A percentile compares a stretch with the other conserved stretches of the same genome.
phyloP scores from a whole-genome alignment of 495 filamentous ascomycete species.

The Talaromyces proteolyticus region DNA sequence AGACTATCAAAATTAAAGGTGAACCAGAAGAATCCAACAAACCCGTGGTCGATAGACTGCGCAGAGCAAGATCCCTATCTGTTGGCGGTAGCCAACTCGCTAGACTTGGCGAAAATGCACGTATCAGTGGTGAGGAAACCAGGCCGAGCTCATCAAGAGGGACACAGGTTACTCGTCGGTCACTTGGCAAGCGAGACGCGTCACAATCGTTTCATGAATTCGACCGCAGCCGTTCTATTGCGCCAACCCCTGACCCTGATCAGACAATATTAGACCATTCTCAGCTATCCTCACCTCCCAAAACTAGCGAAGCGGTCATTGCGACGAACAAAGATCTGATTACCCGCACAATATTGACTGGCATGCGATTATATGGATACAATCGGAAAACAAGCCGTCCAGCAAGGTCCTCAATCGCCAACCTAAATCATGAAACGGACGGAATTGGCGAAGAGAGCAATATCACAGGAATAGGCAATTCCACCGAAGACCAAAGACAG shows the following conservation, averaged over 20 bases:
- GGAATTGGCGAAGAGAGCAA: slow-evolving; percentile 8
- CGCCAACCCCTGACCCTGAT: not conserved
- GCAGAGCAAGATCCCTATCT: slow-evolving; percentile 32
- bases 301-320: slow-evolving; percentile 29
- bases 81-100: slow-evolving; percentile 25
- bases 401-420: slow-evolving; percentile 3
- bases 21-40: slow-evolving; percentile 32
- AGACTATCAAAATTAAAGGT: slow-evolving; percentile 32
- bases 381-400: slow-evolving; percentile 36
- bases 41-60: slow-evolving; percentile 24
- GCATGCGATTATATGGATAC: slow-evolving; percentile 59
- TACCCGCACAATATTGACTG: slow-evolving; percentile 48
- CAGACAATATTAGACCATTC: not conserved
- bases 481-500: no score
- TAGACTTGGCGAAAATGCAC: slow-evolving; percentile 11
- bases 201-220: slow-evolving; percentile 13
- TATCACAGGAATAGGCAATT: no score
- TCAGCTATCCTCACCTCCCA: slow-evolving; percentile 11
- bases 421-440: not conserved
- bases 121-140: slow-evolving; percentile 6
- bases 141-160: slow-evolving; percentile 15
- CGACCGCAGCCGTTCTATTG: slow-evolving; percentile 2
- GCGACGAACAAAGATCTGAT: slow-evolving; percentile 37
- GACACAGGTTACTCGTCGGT: slow-evolving; percentile 12
- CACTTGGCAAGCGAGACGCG: slow-evolving; percentile 11